Evolutionary conservation across 352 stramenopile genomes (phyloP), one percentile per base, ranked within the genome.

Genomic region (Phytophthora citricola): DNA sequence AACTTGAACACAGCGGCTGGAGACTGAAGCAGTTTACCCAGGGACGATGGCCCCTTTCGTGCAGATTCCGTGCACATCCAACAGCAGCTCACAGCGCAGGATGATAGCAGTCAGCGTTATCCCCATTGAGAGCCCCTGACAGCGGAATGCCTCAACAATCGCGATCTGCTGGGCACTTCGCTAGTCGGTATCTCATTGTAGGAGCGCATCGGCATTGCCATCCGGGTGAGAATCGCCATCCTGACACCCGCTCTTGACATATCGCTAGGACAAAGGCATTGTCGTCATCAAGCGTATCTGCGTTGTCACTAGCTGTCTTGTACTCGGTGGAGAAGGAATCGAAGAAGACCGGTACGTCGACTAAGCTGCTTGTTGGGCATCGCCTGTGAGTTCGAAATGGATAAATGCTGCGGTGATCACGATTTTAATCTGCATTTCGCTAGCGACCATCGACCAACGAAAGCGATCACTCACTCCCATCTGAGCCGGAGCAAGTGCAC

Each of bases 111-210:
- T 5, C 34, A 29, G 34, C 34, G 56, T 57, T 36, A 64, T 24
- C 49, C 32, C 32, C 27, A 41, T 22, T 29, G 29, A 20, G 17
- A 20, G 17, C 17, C 17, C 17, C 58, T 52, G 57, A 66, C 58
- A 66, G 58, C 58, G 58, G 47, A 66, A 66, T 31, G 9, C 48
- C 48, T 66, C 41, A 60, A 40, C 41, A 49, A 40, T 47, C 24
- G 48, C 39, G 58, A 60, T 60, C 39, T 66, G 58, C 43, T 31
- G 10, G 22, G 58, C 22, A 50, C 31, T 59, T 41, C 11, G 20
- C 45, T 20, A 58, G 12, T 49, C 26, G 17, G 15, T 17, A 59
- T 59, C 22, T 40, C 44, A 46, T 43, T 12, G 20, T 12, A 38
- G 11, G 58, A 66, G 5, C 15, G 48, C 20, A 48, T 66, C 58